Base-by-base conservation (phyloP, 768 basidiomycete species). In the Lactifluus volemus region DNA sequence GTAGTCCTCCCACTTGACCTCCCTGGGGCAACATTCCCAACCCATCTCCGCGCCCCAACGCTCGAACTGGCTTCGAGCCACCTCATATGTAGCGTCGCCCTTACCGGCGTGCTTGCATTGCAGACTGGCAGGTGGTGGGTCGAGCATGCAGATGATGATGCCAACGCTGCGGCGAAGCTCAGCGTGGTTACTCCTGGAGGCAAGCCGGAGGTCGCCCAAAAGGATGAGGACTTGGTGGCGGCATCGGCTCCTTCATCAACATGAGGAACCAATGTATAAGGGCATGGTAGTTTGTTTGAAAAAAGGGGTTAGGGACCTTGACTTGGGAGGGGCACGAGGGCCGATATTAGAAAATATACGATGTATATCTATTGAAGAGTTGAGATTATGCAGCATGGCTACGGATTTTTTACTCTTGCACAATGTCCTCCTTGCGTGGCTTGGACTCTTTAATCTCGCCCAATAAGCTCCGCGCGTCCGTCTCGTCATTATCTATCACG, bases 351-450 rank as follows among this genome's bases (percentile, higher is more conserved):
- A 30, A 52, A 11, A 52, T 56, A 47, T 45, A 44, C 25, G 41
- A 11, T 49, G 17, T 61, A 56, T 52, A 51, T 57, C 47, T 61
- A 38, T 17, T 21, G 49, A 36, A 38, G 53, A 47, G 60, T 25
- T 19, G 50, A 19, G 50, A 57, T 61, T 57, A 57, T 56, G 55
- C 56, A 56, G 55, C 60, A 17, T 41, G 14, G 55, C 55, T 57
- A 57, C 55, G 44, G 15, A 61, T 48, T 19, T 48, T 19, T 61
- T 63, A 66, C 69, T 90, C 89, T 70, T 89, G 85, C 44, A 97
- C 85, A 67, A 98, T 96, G 71, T 98, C 95, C 77, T 97, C 96
- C 75, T 96, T 94, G 71, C 92, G 83, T n/a, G 93, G 92, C 70
- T 78, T 81, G 39, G 49, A 56, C 59, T 87, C 83, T 73, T 87